Conservation (phyloP, 345 rosid species). For the Lumnitzera racemosa region DNA sequence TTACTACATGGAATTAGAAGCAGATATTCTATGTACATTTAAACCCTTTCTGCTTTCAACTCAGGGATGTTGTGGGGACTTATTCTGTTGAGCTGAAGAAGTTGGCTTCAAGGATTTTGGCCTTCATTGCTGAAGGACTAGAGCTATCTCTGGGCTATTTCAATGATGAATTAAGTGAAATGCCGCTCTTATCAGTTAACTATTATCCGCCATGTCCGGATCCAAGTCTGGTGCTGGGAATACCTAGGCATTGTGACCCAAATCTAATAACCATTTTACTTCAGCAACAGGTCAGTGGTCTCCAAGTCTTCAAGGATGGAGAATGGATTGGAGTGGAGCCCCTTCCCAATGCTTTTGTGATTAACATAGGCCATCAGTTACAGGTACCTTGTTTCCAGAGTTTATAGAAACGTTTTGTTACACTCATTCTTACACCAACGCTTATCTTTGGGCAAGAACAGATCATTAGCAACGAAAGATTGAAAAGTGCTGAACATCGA, state of each 20-base stretch:
- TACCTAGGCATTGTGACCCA: constrained; percentile 23
- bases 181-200: constrained; percentile 13
- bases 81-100: constrained; percentile 23
- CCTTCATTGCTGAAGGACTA: constrained; percentile 24
- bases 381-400: not conserved
- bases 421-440: not conserved
- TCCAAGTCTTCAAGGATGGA: constrained; percentile 28
- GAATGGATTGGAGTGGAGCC: constrained; percentile 28
- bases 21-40: no score
- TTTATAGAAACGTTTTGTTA: not conserved
- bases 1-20: no score
- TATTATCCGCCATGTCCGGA: constrained; percentile 31
- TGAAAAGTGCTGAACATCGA: constrained; percentile 20
- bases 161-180: constrained; percentile 4
- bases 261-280: constrained; percentile 21
- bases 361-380: constrained; percentile 17
- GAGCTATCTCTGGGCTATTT: constrained; percentile 21
- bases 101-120: constrained; percentile 22
- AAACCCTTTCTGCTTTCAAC: not conserved
- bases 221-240: constrained; percentile 31
- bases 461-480: constrained; percentile 18
- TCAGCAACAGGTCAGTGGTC: constrained; percentile 25
- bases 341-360: constrained; percentile 24
- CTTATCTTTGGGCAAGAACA: not conserved
- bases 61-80: constrained; percentile 17